phyloP scores from a whole-genome alignment of 1,139 yeast genomes.

The Sugiyamaella sp. region DNA sequence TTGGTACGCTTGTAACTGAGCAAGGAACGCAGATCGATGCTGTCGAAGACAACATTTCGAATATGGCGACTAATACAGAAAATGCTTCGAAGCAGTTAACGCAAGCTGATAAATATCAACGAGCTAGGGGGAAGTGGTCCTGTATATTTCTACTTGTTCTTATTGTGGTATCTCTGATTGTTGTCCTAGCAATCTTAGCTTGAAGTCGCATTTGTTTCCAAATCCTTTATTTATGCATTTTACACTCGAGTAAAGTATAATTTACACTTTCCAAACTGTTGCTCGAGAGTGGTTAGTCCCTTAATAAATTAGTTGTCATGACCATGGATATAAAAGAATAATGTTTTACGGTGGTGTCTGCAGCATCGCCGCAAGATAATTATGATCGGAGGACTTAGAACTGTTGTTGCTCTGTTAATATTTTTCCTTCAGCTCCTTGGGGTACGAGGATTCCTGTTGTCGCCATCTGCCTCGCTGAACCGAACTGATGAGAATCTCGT shows the following conservation, averaged over 20 bases:
- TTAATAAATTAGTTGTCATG: neutral
- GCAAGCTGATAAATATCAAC: constrained; percentile 77
- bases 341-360: too few species aligned
- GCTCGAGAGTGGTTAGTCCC: neutral
- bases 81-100: constrained; percentile 69
- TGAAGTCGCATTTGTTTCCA: neutral
- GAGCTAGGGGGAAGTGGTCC: constrained; percentile 70
- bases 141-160: constrained; percentile 60
- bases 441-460: neutral
- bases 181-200: constrained; percentile 6
- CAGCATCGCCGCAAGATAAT: too few species aligned
- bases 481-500: neutral
- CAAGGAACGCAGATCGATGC: constrained; percentile 86
- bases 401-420: neutral
- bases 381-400: neutral
- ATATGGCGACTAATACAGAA: constrained; percentile 66
- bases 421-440: neutral
- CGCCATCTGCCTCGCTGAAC: constrained; percentile 1
- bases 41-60: constrained; percentile 75
- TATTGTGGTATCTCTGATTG: constrained; percentile 45
- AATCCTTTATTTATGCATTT: constrained; percentile 10
- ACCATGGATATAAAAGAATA: neutral
- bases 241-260: neutral
- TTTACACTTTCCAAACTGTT: neutral
- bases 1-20: constrained; percentile 74